These are phyloP conservation scores for Talaromyces wortmannii DNA, from an alignment of 495 filamentous ascomycete genomes.

Conservation along the genomic window DNA sequence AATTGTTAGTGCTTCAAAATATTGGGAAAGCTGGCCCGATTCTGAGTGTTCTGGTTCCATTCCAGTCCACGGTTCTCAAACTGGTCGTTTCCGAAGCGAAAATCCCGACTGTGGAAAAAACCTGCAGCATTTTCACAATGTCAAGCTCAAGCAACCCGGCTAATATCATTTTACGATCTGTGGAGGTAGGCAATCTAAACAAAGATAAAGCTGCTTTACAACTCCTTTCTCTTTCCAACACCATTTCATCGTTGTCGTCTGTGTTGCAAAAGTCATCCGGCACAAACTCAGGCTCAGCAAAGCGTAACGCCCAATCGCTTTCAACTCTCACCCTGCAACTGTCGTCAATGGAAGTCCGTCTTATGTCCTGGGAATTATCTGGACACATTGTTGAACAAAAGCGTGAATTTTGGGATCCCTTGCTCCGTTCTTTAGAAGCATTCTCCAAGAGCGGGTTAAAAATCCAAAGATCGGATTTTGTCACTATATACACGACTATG, in stretches of 20 bases:
- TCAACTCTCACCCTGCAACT: conserved; percentile 56
- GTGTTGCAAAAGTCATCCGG: conserved; percentile 11
- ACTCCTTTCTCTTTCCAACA: conserved; percentile 63
- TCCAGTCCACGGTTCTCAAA: conserved; percentile 42
- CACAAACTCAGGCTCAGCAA: conserved; percentile 38
- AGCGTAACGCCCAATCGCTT: conserved; percentile 40
- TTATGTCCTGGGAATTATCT: conserved; percentile 64
- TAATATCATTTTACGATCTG: conserved; percentile 49
- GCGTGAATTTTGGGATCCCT: conserved; percentile 64
- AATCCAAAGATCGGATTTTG: conserved; percentile 33
- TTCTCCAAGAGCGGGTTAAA: conserved; percentile 50
- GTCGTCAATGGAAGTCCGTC: conserved; percentile 57
- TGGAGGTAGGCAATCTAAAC: conserved; percentile 34
- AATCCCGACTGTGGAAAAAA: conserved; percentile 43
- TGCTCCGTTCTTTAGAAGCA: conserved; percentile 55
- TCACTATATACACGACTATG: conserved; percentile 24
- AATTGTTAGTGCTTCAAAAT: conserved; percentile 54
- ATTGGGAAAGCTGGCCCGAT: conserved; percentile 27
- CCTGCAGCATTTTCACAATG: conserved; percentile 33
- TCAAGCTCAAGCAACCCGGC: conserved; percentile 55
- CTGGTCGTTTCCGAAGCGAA: conserved; percentile 36
- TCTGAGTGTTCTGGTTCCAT: conserved; percentile 27
- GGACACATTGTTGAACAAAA: conserved; percentile 60
- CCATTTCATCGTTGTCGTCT: conserved; percentile 56
- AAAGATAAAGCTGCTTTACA: conserved; percentile 58